Evolutionary conservation across 352 stramenopile genomes (phyloP), one percentile per base, ranked within the genome.

Genomic region (Phytophthora sansomeana): DNA sequence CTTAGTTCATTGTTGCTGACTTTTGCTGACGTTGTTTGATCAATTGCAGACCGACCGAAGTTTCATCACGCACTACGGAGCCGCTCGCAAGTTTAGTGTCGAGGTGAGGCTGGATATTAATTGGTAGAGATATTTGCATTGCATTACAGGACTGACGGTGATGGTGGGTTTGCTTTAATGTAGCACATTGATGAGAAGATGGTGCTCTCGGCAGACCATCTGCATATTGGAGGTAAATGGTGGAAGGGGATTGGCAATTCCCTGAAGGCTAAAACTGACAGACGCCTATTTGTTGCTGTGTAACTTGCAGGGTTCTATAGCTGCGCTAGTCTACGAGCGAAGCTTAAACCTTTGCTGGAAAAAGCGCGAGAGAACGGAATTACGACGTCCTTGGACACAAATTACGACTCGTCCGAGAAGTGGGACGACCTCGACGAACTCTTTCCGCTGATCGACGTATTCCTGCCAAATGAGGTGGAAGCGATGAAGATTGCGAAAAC

Each of bases 31-130:
- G 24, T 17, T 50, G 35, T 17, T 35, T 44, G 13, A 16, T 39
- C 26, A 32, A 55, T 28, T 63, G 32, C 33, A 91, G 79, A 74
- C 79, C 47, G 87, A 96, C 51, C 87, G 87, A 16, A 90, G 83
- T 48, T 96, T 96, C 67, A 75, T 94, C 58, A 94, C 87, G 8
- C 80, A 94, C 72, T 94, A 94, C 51, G 86, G 86, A 32, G 86
- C 86, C 5, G 76, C 80, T 1, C 82, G 83, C 35, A 69, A 75
- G 56, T 90, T 92, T 57, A 74, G 72, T 26, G 38, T 89, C 11
- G 78, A 92, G 77, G 83, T 91, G 50, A 60, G 63, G 29, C 2
- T 24, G 21, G 21, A 24, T 24, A 24, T 24, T 24, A 24, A 24
- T 24, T 24, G 21, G 21, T 24, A 3, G 21, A 24, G 21, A 3